phyloP scores from a whole-genome alignment of 23 red algal species.

The Gracilaria domingensis region DNA sequence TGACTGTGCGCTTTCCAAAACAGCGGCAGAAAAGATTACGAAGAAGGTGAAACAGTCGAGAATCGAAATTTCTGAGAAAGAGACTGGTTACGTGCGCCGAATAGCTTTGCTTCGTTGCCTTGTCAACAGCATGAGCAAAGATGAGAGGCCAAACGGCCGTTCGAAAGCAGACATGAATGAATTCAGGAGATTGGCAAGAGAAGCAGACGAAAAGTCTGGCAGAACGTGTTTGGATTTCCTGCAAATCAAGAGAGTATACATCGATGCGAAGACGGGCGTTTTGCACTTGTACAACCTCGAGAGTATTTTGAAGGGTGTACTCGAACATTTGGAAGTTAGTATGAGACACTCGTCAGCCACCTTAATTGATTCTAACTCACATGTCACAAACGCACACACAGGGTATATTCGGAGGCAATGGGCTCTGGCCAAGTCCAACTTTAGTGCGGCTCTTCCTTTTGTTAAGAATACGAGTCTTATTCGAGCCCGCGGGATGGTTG shows the following conservation, averaged over 20 bases:
- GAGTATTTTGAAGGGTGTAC: slow-evolving; percentile 26
- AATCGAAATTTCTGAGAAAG: slow-evolving; percentile 29
- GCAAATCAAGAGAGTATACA: slow-evolving; percentile 37
- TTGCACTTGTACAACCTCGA: slow-evolving; percentile 63
- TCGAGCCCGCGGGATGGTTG: not conserved
- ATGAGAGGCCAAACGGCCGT: slow-evolving; percentile 1
- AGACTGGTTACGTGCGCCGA: slow-evolving; percentile 61
- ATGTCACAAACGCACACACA: not conserved
- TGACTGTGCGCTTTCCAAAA: slow-evolving; percentile 18
- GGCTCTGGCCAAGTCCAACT: slow-evolving; percentile 31
- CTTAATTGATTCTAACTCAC: not conserved
- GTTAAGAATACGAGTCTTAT: slow-evolving; percentile 46
- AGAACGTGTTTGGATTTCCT: slow-evolving; percentile 24
- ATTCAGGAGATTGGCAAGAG: slow-evolving; percentile 3
- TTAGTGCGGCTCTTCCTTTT: slow-evolving; percentile 2
- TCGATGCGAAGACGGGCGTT: slow-evolving; percentile 48
- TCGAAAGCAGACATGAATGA: slow-evolving; percentile 32
- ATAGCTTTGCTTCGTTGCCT: slow-evolving; percentile 41
- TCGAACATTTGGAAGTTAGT: slow-evolving; percentile 40
- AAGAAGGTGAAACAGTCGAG: slow-evolving; percentile 31
- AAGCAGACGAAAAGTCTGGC: slow-evolving; percentile 22
- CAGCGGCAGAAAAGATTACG: slow-evolving; percentile 17
- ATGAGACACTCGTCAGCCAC: slow-evolving; percentile 17
- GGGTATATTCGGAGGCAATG: slow-evolving; percentile 53
- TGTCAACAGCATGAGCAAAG: slow-evolving; percentile 12